These are phyloP conservation scores for Nakaseomyces sp. DNA, from an alignment of 1,139 yeast genomes.

Conservation along the genomic window DNA sequence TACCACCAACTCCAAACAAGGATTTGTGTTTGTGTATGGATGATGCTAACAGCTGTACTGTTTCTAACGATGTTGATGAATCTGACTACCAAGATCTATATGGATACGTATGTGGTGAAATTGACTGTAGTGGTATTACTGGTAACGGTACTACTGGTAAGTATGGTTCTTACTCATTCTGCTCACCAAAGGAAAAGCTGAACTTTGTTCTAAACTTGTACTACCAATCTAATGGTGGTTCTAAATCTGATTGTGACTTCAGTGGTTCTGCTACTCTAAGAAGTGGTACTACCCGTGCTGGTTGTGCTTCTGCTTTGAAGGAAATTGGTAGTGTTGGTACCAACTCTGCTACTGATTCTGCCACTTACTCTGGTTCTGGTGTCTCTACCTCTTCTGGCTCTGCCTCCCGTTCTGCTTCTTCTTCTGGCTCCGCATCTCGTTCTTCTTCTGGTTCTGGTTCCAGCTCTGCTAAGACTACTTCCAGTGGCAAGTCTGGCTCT, in stretches of 20 bases:
- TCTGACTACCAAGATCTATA: slow-evolving; percentile 52
- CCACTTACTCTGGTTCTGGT: slow-evolving; percentile 29
- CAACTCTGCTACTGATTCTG: slow-evolving; percentile 36
- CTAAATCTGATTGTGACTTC: slow-evolving; percentile 53
- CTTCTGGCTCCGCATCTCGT: slow-evolving; percentile 8
- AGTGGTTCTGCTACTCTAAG: slow-evolving; percentile 51
- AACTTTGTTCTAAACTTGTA: slow-evolving; percentile 57
- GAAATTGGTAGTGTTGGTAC: slow-evolving; percentile 34
- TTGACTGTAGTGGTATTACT: slow-evolving; percentile 46
- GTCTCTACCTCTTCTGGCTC: slow-evolving; percentile 26
- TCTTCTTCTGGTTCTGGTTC: slow-evolving; percentile 10
- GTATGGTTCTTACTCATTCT: slow-evolving; percentile 61
- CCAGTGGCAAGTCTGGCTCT: slow-evolving; percentile 12
- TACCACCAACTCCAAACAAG: slow-evolving; percentile 70
- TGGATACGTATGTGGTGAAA: slow-evolving; percentile 44
- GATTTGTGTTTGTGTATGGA: slow-evolving; percentile 54
- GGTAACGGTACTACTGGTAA: slow-evolving; percentile 53
- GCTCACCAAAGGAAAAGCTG: slow-evolving; percentile 53
- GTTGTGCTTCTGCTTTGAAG: slow-evolving; percentile 42
- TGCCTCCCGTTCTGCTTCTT: slow-evolving; percentile 11
- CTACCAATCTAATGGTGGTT: slow-evolving; percentile 43
- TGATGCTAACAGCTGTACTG: slow-evolving; percentile 45
- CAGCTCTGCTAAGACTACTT: slow-evolving; percentile 10
- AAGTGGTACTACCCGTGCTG: slow-evolving; percentile 45
- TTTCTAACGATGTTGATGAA: slow-evolving; percentile 40